Conservation (phyloP, 805 yeast genomes). For the Sugiyamaella marilandica region DNA sequence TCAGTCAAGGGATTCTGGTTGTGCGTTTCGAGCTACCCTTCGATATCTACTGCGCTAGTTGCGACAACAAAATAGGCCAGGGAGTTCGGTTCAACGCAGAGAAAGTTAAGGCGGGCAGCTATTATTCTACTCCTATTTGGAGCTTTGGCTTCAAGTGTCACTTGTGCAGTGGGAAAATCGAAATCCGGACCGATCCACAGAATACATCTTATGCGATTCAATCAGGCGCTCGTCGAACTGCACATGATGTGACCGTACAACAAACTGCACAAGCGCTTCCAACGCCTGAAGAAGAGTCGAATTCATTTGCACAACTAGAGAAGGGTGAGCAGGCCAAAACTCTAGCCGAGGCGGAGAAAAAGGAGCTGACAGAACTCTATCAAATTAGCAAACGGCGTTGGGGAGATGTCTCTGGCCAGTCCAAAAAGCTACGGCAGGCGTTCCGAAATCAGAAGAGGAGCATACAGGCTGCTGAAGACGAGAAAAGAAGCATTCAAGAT, state of each 20-base stretch:
- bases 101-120: constrained; percentile 28
- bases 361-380: constrained; percentile 18
- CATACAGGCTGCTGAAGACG: constrained; percentile 8
- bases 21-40: constrained; percentile 33
- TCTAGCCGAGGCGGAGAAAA: constrained; percentile 7
- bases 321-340: constrained; percentile 9
- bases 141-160: constrained; percentile 29
- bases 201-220: constrained; percentile 26
- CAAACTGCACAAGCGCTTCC: constrained; percentile 1
- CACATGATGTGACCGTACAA: constrained; percentile 10
- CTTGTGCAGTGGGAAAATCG: constrained; percentile 24
- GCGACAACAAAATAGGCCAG: constrained; percentile 25
- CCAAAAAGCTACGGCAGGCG: constrained; percentile 23
- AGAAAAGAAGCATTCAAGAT: constrained; percentile 9
- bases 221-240: constrained; percentile 22
- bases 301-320: constrained; percentile 23
- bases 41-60: constrained; percentile 26
- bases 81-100: constrained; percentile 34
- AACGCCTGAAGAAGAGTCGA: neutral
- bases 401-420: constrained; percentile 25
- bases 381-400: constrained; percentile 20
- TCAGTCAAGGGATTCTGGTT: constrained; percentile 23
- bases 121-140: constrained; percentile 30
- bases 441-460: constrained; percentile 20
- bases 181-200: constrained; percentile 32